Evolutionary conservation across 192 early-diverging fungal genomes (phyloP).

Genomic region (Gonapodya prolifera): DNA sequence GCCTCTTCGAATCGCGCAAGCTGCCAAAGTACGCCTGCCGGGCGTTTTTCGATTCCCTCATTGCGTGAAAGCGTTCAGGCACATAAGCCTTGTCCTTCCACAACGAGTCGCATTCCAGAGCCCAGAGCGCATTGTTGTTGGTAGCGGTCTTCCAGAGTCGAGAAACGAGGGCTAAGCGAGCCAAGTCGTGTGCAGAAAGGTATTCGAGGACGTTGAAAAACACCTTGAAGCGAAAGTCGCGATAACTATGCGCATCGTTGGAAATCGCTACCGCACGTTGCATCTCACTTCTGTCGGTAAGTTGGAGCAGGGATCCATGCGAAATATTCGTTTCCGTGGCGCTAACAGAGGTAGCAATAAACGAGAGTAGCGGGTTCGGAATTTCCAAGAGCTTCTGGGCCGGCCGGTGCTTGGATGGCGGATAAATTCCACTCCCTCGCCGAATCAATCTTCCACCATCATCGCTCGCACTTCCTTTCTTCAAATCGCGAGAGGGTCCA

Average conservation of each 20-base stretch:
- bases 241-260: no score
- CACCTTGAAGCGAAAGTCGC: not conserved
- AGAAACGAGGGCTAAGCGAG: not conserved
- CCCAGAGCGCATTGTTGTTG: not conserved
- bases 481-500: no score
- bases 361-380: no score
- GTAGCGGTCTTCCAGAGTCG: not conserved
- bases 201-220: not conserved
- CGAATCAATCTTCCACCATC: no score
- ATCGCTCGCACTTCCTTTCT: no score
- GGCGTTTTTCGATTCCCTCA: not conserved
- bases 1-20: not conserved
- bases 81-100: constrained; percentile 1
- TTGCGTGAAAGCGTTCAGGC: not conserved
- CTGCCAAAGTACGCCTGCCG: not conserved
- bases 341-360: no score
- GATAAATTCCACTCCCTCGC: no score
- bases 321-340: not conserved
- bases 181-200: not conserved
- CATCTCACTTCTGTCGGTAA: not conserved
- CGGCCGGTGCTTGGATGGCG: no score
- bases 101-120: not conserved
- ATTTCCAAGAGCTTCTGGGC: no score
- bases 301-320: not conserved
- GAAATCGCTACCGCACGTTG: no score